phyloP scores from a whole-genome alignment of 2,329 filamentous ascomycete genomes.

The Apiospora arundinis region DNA sequence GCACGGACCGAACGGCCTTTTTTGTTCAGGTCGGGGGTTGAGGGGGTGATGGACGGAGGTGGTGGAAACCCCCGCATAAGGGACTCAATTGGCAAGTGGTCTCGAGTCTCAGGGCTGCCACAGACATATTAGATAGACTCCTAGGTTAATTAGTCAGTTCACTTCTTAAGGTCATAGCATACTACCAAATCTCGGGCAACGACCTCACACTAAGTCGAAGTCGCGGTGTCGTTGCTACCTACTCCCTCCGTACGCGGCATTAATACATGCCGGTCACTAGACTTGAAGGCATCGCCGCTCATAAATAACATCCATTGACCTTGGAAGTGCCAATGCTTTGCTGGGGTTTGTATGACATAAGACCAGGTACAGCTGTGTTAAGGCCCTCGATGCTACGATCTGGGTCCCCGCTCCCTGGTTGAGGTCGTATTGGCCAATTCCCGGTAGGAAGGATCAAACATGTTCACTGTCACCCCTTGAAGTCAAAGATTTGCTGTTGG shows the following conservation, averaged over 20 bases:
- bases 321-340: not conserved
- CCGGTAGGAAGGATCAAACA: not conserved
- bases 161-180: not conserved
- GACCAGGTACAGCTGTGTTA: not conserved
- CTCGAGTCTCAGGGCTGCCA: conserved; percentile 4
- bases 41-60: not conserved
- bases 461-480: not conserved
- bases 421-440: not conserved
- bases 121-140: not conserved
- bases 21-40: not conserved
- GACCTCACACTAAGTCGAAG: not conserved
- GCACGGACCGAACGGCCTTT: not conserved
- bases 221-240: not conserved
- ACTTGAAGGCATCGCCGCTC: not conserved
- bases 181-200: not conserved
- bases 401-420: not conserved
- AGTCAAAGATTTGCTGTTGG: not conserved
- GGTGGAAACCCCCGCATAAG: conserved; percentile 16
- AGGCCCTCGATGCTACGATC: conserved; percentile 1
- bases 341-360: not conserved
- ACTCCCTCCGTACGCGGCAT: not conserved
- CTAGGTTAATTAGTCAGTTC: not conserved
- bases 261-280: not conserved
- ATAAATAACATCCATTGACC: not conserved
- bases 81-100: not conserved